Base-by-base conservation (phyloP, 2,329 filamentous ascomycete species). In the Ilyonectria robusta region DNA sequence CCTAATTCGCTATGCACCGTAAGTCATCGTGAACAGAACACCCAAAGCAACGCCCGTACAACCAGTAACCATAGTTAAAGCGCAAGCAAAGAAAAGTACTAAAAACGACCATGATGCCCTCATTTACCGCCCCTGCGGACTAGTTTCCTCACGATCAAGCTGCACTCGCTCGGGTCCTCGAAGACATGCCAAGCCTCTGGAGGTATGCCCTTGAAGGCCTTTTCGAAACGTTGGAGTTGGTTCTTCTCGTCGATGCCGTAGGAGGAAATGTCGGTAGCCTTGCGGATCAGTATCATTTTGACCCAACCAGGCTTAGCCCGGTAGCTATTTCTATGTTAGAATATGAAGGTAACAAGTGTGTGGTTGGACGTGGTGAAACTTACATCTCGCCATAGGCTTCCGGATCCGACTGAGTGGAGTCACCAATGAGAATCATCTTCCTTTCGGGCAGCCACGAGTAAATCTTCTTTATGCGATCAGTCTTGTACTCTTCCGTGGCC, bases 401-500 rank as follows among this genome's bases (percentile, higher is more conserved):
- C 0, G 95, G 95, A 74, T 98, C 95, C 29, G 89, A 92, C 81
- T 98, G 95, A 0, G 95, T 98, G 44, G 92, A 95, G 81, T 98
- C 95, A 1, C 95, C 95, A 70, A 98, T 91, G 72, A 91, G 91
- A 69, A 98, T 89, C 82, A 97, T 91, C 74, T 92, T 93, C 67
- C 93, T 86, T 72, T 87, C 86, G 0, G 95, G 95, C 55, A 98
- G 85, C 93, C 93, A 96, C 1, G 82, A 80, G 72, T 94, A 88
- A 29, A 98, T 88, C 81, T 94, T 94, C 64, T 87, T 86, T 80
- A 97, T 94, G 19, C 92, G 90, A 64, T 91, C 88, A 11, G 92
- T 88, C 81, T 98, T 98, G 85, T 98, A 98, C 66, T 91, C 89
- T 78, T 96, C 87, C 0, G 94, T 97, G 37, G 92, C 92, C 64